Percentiles rank a stretch among this genome's conserved stretches.
These are phyloP conservation scores for Entomophthora muscae DNA, from an alignment of 371 early-diverging fungal genomes.

Conservation along the genomic window DNA sequence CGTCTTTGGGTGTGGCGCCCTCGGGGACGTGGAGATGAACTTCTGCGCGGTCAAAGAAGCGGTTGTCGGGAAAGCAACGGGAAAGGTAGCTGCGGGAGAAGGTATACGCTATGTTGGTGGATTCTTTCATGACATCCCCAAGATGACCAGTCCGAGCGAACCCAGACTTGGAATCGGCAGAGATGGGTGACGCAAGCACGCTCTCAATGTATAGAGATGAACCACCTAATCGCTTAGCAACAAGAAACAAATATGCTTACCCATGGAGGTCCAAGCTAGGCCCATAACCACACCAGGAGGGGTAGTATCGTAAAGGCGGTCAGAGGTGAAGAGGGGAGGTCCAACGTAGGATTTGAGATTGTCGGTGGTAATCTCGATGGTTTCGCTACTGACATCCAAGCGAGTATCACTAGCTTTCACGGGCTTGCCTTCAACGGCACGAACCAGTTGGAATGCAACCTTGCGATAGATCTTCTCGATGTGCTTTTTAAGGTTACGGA, in stretches of 20 bases:
- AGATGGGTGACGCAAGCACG: conserved; percentile 56
- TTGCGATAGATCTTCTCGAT: conserved; percentile 94
- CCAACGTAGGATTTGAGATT: conserved; percentile 86
- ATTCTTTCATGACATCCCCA: conserved; percentile 97
- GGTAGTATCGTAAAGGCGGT: conserved; percentile 75
- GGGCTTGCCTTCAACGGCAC: conserved; percentile 10
- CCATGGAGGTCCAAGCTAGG: conserved; percentile 87
- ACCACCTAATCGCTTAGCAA: conserved; percentile 37
- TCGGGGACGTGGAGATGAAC: conserved; percentile 94
- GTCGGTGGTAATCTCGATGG: conserved; percentile 34
- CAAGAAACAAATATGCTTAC: conserved; percentile 17
- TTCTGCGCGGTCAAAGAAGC: conserved; percentile 71
- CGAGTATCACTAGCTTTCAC: conserved; percentile 7
- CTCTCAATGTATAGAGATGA: conserved; percentile 88
- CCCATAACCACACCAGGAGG: conserved; percentile 93
- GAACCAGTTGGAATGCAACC: conserved; percentile 77
- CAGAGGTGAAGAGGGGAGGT: conserved; percentile 68
- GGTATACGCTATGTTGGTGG: conserved; percentile 83
- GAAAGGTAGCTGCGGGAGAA: conserved; percentile 66
- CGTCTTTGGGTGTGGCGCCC: conserved; percentile 96
- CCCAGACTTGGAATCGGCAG: conserved; percentile 39
- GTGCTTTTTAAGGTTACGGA: conserved; percentile 90
- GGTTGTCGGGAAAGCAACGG: conserved; percentile 52
- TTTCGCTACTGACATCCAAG: conserved; percentile 26
- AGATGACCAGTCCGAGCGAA: conserved; percentile 79